phyloP scores from a whole-genome alignment of 495 filamentous ascomycete genomes.

The Penicillium salamii region DNA sequence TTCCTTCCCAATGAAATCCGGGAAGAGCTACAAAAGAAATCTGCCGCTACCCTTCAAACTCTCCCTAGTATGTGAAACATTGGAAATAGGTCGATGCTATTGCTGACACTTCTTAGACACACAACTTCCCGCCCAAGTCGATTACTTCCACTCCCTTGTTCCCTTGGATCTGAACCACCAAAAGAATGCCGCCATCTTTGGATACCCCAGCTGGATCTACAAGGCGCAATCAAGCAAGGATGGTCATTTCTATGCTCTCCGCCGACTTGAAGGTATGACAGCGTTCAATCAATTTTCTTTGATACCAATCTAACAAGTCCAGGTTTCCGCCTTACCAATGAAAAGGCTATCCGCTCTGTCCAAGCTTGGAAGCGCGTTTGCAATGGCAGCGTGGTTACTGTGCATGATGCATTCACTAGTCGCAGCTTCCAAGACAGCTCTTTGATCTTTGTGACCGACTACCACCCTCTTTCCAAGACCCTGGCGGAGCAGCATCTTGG shows the following conservation, averaged over 20 bases:
- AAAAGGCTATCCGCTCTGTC: constrained; percentile 78
- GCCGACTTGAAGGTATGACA: constrained; percentile 71
- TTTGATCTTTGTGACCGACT: constrained; percentile 89
- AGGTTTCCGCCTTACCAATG: constrained; percentile 81
- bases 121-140: constrained; percentile 68
- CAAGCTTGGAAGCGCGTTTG: constrained; percentile 89
- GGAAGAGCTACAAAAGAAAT: constrained; percentile 85
- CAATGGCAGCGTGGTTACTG: constrained; percentile 77
- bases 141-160: constrained; percentile 86
- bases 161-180: constrained; percentile 80
- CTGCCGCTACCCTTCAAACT: constrained; percentile 78
- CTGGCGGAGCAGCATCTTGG: constrained; percentile 80
- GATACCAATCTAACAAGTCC: constrained; percentile 2
- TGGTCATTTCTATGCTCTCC: constrained; percentile 77
- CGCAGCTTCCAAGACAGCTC: constrained; percentile 91
- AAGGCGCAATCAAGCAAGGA: constrained; percentile 89
- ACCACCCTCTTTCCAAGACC: constrained; percentile 87
- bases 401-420: constrained; percentile 92
- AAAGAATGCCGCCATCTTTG: constrained; percentile 73
- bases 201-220: constrained; percentile 88
- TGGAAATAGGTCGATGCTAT: background rate
- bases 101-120: constrained; percentile 45
- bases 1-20: constrained; percentile 82
- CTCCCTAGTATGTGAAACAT: constrained; percentile 65
- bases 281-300: background rate